A percentile compares a stretch with the other conserved stretches of the same genome.
Evolutionary conservation across 495 filamentous ascomycete species (phyloP).

Genomic region (Penicillium roqueforti): DNA sequence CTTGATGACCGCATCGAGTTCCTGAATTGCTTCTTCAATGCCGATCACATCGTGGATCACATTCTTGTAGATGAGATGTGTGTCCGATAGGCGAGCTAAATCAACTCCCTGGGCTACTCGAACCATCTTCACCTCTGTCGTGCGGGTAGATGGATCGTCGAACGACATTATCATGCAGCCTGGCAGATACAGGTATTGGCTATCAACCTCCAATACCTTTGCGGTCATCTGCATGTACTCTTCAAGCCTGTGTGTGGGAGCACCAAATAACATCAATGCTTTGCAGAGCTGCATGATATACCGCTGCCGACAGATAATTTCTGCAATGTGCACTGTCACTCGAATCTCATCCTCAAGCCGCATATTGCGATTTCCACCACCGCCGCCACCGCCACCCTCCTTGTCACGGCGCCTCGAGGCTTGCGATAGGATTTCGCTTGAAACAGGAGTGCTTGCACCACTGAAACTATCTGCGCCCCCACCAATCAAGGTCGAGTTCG

Average conservation of each 20-base stretch:
- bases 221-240: slow-evolving; percentile 87
- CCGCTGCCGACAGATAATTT: slow-evolving; percentile 71
- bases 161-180: slow-evolving; percentile 93
- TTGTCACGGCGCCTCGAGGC: slow-evolving; percentile 30
- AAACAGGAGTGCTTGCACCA: slow-evolving; percentile 31
- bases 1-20: slow-evolving; percentile 61
- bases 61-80: slow-evolving; percentile 84
- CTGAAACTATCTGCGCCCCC: slow-evolving; percentile 16
- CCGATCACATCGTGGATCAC: slow-evolving; percentile 82
- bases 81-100: slow-evolving; percentile 73
- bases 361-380: slow-evolving; percentile 9
- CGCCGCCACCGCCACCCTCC: not conserved
- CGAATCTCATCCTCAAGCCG: slow-evolving; percentile 56
- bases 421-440: slow-evolving; percentile 25
- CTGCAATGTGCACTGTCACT: slow-evolving; percentile 81
- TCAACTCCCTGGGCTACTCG: slow-evolving; percentile 70
- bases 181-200: slow-evolving; percentile 83
- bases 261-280: slow-evolving; percentile 76
- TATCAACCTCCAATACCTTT: slow-evolving; percentile 78
- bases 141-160: slow-evolving; percentile 80
- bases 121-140: slow-evolving; percentile 84
- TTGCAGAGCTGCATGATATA: slow-evolving; percentile 82
- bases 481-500: slow-evolving; percentile 25
- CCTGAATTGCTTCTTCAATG: slow-evolving; percentile 71
- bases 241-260: slow-evolving; percentile 68